A percentile compares a stretch with the other conserved stretches of the same genome.
phyloP scores from a whole-genome alignment of 352 stramenopile genomes.

The Phytophthora parvispora region DNA sequence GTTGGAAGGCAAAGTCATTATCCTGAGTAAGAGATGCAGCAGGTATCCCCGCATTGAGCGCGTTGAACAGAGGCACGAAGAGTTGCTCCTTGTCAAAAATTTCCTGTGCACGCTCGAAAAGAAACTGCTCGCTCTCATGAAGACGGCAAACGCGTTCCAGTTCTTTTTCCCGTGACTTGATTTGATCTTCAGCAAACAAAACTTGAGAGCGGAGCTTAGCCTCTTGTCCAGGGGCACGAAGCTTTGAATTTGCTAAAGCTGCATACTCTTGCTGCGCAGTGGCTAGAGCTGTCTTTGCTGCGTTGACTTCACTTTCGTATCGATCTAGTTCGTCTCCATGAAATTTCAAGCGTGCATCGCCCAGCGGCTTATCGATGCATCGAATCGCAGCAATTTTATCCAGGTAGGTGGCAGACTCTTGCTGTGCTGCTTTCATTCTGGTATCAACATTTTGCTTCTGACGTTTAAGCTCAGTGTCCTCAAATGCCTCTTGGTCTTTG shows the following conservation, averaged over 20 bases:
- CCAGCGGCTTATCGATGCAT: slow-evolving; percentile 53
- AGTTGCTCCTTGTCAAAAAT: slow-evolving; percentile 66
- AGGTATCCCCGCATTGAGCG: slow-evolving; percentile 30
- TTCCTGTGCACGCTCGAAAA: slow-evolving; percentile 70
- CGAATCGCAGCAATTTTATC: slow-evolving; percentile 51
- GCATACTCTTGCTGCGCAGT: slow-evolving; percentile 78
- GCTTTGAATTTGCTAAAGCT: slow-evolving; percentile 60
- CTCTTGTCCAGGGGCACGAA: slow-evolving; percentile 56
- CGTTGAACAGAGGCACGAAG: slow-evolving; percentile 73
- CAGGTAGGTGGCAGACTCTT: slow-evolving; percentile 46
- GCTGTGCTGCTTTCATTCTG: slow-evolving; percentile 52
- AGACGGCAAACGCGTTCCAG: slow-evolving; percentile 58
- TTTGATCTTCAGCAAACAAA: slow-evolving; percentile 81
- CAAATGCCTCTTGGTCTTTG: slow-evolving; percentile 56
- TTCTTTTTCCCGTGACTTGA: slow-evolving; percentile 67
- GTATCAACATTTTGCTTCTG: slow-evolving; percentile 54
- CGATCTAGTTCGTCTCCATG: slow-evolving; percentile 66
- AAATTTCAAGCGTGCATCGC: slow-evolving; percentile 64
- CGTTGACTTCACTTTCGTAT: slow-evolving; percentile 56
- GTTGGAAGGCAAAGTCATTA: slow-evolving; percentile 16
- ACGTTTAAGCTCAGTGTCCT: slow-evolving; percentile 63
- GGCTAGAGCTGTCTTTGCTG: slow-evolving; percentile 52
- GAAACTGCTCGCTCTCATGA: slow-evolving; percentile 81
- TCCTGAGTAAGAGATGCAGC: background rate
- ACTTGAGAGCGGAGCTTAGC: slow-evolving; percentile 71